A percentile compares a stretch with the other conserved stretches of the same genome.
These are phyloP conservation scores for Rhizopogon vulgaris DNA, from an alignment of 768 basidiomycete species.

Conservation along the genomic window DNA sequence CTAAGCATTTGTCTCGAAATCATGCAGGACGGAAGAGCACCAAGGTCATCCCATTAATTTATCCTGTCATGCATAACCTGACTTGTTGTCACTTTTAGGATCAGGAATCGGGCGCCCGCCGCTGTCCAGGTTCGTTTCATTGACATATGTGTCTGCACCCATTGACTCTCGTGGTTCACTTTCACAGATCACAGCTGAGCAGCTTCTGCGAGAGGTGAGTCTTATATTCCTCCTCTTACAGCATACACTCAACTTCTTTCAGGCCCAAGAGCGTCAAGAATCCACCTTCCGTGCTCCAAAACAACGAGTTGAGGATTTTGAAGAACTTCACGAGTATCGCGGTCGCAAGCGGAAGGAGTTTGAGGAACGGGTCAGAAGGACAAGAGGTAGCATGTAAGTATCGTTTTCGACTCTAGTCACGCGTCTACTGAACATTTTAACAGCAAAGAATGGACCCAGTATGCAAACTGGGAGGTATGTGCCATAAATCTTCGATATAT, in stretches of 20 bases:
- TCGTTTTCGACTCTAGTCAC: background rate
- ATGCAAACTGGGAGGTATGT: constrained; percentile 79
- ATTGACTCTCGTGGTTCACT: constrained; percentile 8
- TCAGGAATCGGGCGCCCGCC: constrained; percentile 95
- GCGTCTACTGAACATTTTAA: constrained; percentile 1
- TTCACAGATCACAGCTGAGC: constrained; percentile 91
- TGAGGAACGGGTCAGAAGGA: constrained; percentile 80
- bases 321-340: constrained; percentile 84
- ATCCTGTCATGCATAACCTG: constrained; percentile 1
- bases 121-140: constrained; percentile 68
- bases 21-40: constrained; percentile 81
- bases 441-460: constrained; percentile 85
- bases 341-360: constrained; percentile 92
- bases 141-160: background rate
- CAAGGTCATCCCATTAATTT: constrained; percentile 39
- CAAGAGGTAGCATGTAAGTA: constrained; percentile 72
- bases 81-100: constrained; percentile 37
- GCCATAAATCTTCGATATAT: background rate
- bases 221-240: background rate
- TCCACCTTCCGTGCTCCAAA: constrained; percentile 85
- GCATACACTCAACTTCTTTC: background rate
- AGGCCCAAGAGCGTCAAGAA: constrained; percentile 98
- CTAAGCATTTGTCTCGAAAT: background rate
- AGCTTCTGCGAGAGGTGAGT: constrained; percentile 86
- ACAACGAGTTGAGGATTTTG: constrained; percentile 95